These are phyloP conservation scores for Cephaloascus fragrans DNA, from an alignment of 805 yeast species.

Conservation along the genomic window DNA sequence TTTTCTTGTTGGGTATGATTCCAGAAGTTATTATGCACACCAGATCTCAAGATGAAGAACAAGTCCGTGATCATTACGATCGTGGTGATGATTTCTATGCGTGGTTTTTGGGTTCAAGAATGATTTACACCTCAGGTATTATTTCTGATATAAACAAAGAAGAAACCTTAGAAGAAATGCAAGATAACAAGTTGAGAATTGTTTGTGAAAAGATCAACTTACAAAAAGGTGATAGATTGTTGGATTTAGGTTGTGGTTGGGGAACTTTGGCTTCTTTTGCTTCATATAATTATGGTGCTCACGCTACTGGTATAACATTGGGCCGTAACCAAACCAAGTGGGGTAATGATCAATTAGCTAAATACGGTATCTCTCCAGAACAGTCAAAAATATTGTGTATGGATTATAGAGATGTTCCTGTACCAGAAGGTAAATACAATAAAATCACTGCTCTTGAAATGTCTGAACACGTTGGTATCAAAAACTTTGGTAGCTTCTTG, in stretches of 20 bases:
- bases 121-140: slow-evolving; percentile 87
- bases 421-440: slow-evolving; percentile 58
- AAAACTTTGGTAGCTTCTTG: slow-evolving; percentile 69
- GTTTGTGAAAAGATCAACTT: slow-evolving; percentile 83
- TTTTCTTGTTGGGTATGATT: slow-evolving; percentile 76
- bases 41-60: slow-evolving; percentile 92
- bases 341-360: slow-evolving; percentile 64
- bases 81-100: slow-evolving; percentile 93
- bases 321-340: slow-evolving; percentile 88
- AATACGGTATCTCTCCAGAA: slow-evolving; percentile 56
- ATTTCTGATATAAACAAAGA: slow-evolving; percentile 60
- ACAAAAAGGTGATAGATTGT: slow-evolving; percentile 59
- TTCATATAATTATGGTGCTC: slow-evolving; percentile 73
- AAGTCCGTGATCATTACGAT: slow-evolving; percentile 91
- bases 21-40: slow-evolving; percentile 92
- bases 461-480: slow-evolving; percentile 95
- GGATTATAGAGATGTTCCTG: slow-evolving; percentile 88
- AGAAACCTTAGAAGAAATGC: slow-evolving; percentile 72
- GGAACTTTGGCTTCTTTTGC: slow-evolving; percentile 86
- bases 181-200: slow-evolving; percentile 81
- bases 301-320: slow-evolving; percentile 81
- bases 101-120: slow-evolving; percentile 91
- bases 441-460: slow-evolving; percentile 87
- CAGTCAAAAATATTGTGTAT: slow-evolving; percentile 73
- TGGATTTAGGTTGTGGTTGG: slow-evolving; percentile 95